A percentile compares a stretch with the other conserved stretches of the same genome.
Evolutionary conservation across 495 filamentous ascomycete genomes (phyloP).

Genomic region (Aspergillus funiculosus): DNA sequence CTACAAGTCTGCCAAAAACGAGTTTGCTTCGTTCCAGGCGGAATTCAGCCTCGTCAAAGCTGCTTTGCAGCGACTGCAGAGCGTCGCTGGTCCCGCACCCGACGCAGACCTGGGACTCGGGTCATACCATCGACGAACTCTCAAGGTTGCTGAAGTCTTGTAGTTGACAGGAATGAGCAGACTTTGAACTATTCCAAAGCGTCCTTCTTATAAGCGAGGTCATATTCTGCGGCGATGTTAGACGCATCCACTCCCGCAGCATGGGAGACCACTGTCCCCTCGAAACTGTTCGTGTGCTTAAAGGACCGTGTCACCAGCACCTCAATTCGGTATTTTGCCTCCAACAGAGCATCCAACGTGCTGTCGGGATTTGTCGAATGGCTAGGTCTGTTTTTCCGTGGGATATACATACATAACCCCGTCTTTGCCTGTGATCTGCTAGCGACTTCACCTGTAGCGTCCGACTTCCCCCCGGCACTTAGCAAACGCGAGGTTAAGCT

Average conservation of each 20-base stretch:
- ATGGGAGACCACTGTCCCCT: constrained; percentile 6
- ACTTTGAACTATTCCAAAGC: constrained; percentile 10
- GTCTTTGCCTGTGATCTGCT: neutral
- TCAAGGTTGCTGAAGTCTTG: neutral
- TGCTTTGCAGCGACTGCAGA: constrained; percentile 1
- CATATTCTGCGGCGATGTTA: constrained; percentile 1
- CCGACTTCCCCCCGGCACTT: constrained; percentile 3
- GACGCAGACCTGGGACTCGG: constrained; percentile 7
- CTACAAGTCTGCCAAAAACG: neutral
- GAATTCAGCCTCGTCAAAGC: constrained; percentile 9
- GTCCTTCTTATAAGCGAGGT: constrained; percentile 2
- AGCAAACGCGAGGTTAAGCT: constrained; percentile 4
- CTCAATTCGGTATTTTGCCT: constrained; percentile 11
- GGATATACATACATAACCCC: neutral
- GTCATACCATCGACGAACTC: neutral
- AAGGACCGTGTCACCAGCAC: neutral
- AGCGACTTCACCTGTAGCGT: neutral
- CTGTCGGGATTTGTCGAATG: neutral
- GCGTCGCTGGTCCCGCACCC: neutral
- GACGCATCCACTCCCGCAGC: neutral
- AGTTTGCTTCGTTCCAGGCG: constrained; percentile 5
- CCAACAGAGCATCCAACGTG: neutral
- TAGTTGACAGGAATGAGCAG: neutral
- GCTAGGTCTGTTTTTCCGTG: constrained; percentile 2
- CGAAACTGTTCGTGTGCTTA: constrained; percentile 8